Percentiles rank a stretch among this genome's conserved stretches.
These are phyloP conservation scores for Venturiaceae sp. DNA, from an alignment of 2,329 filamentous ascomycete genomes.

Conservation along the genomic window DNA sequence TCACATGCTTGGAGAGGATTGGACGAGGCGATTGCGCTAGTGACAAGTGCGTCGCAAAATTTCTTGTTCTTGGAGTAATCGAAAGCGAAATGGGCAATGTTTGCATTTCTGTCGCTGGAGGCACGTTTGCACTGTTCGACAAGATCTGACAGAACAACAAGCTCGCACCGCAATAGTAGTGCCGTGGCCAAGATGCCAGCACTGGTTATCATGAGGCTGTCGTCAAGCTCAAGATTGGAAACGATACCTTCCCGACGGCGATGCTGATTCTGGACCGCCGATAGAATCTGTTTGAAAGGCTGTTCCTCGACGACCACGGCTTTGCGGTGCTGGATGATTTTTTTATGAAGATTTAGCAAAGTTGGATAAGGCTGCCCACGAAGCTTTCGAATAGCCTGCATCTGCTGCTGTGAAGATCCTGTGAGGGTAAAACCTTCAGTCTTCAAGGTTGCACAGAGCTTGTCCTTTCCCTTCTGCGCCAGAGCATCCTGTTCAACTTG, in stretches of 20 bases:
- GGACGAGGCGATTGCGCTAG: slow-evolving; percentile 23
- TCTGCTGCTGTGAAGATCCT: neutral
- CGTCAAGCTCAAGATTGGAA: slow-evolving; percentile 20
- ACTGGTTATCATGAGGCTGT: slow-evolving; percentile 18
- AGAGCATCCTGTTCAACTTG: neutral
- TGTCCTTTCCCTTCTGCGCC: neutral
- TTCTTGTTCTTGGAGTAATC: slow-evolving; percentile 24
- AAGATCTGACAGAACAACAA: slow-evolving; percentile 30
- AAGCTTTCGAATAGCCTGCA: neutral
- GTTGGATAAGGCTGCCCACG: neutral
- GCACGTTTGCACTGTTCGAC: slow-evolving; percentile 12
- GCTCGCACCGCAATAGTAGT: slow-evolving; percentile 40
- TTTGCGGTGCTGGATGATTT: slow-evolving; percentile 16
- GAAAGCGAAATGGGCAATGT: neutral
- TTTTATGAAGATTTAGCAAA: neutral
- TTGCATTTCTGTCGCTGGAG: neutral
- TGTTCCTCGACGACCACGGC: slow-evolving; percentile 36
- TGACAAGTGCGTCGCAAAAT: slow-evolving; percentile 32
- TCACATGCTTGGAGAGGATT: slow-evolving; percentile 38
- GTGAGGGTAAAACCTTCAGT: neutral
- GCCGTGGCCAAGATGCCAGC: slow-evolving; percentile 30
- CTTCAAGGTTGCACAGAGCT: neutral
- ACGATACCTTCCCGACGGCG: slow-evolving; percentile 16
- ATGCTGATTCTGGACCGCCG: slow-evolving; percentile 33
- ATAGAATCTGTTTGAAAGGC: slow-evolving; percentile 37